phyloP scores from a whole-genome alignment of 306 rosid species.

The Prunus campanulata region DNA sequence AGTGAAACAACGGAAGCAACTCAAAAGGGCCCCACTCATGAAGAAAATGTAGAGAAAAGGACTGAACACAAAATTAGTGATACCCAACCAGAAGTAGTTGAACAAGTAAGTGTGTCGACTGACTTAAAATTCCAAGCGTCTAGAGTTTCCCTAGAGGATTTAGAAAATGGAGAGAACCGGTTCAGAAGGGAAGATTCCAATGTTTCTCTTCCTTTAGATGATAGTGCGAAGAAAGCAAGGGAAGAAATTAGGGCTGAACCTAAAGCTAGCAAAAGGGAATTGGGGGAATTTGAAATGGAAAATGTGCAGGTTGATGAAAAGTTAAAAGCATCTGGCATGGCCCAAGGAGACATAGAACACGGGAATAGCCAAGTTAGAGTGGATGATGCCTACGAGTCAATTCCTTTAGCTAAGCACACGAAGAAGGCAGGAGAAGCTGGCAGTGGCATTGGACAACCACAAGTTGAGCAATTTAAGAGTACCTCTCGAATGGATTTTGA shows the following conservation, averaged over 20 bases:
- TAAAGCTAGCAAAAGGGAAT: constrained; percentile 23
- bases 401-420: constrained; percentile 29
- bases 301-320: constrained; percentile 28
- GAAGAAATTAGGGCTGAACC: constrained; percentile 30
- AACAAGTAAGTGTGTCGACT: constrained; percentile 26
- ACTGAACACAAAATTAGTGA: constrained; percentile 26
- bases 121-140: constrained; percentile 23
- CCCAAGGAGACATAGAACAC: constrained; percentile 28
- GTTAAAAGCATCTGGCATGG: constrained; percentile 23
- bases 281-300: constrained; percentile 32
- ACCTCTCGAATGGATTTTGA: constrained; percentile 35
- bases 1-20: constrained; percentile 26
- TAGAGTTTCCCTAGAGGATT: constrained; percentile 21
- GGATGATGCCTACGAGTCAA: constrained; percentile 28
- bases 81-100: constrained; percentile 30
- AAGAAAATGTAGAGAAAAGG: constrained; percentile 27
- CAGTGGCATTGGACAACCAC: constrained; percentile 27
- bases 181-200: constrained; percentile 32
- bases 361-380: constrained; percentile 17
- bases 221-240: constrained; percentile 26
- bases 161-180: constrained; percentile 17
- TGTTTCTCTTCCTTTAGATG: constrained; percentile 30
- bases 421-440: constrained; percentile 39
- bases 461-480: constrained; percentile 30
- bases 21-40: constrained; percentile 33